Evolutionary conservation across 768 basidiomycete species (phyloP), one percentile per base, ranked within the genome.

Genomic region (Holtermannia corniformis): DNA sequence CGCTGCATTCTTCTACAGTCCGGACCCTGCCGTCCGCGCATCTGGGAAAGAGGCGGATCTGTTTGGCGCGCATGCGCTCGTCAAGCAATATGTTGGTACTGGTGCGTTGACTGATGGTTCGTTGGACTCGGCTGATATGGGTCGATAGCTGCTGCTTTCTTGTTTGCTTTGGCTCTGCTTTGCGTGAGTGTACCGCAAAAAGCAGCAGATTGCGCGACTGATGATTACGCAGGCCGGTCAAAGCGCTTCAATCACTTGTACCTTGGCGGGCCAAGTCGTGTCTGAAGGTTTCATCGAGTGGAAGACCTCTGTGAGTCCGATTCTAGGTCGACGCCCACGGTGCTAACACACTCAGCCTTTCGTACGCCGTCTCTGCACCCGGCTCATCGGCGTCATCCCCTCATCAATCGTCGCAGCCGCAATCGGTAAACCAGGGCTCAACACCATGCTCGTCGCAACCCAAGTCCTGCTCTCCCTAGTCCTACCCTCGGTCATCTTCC

Each of bases 281-380:
- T 83, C 82, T 0, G 90, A 95, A 72, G 90, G 91, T 0, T 90
- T 91, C 72, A 77, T 93, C 50, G 81, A 80, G 49, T 93, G 89
- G 89, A 79, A 81, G 44, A 79, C 88, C 28, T 85, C 86, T 12
- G 70, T 72, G 44, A 59, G 70, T 49, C 28, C 19, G n/a, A n/a
- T n/a, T n/a, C n/a, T n/a, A n/a, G n/a, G n/a, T n/a, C n/a, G n/a
- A n/a, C n/a, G n/a, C n/a, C n/a, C n/a, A n/a, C n/a, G n/a, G n/a
- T n/a, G 44, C 54, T 59, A 50, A 56, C 40, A n/a, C 24, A 45
- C 16, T 2, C 47, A 72, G 58, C 73, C 73, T 1, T 65, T 71
- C 55, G 55, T 87, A 28, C 82, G 92, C 4, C 82, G 92, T n/a
- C 73, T 92, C 2, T 57, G 87, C 48, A 96, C 92, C 1, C 82